Evolutionary conservation across 805 yeast genomes (phyloP), one percentile per base, ranked within the genome.

Genomic region (Blastobotrys peoriensis): DNA sequence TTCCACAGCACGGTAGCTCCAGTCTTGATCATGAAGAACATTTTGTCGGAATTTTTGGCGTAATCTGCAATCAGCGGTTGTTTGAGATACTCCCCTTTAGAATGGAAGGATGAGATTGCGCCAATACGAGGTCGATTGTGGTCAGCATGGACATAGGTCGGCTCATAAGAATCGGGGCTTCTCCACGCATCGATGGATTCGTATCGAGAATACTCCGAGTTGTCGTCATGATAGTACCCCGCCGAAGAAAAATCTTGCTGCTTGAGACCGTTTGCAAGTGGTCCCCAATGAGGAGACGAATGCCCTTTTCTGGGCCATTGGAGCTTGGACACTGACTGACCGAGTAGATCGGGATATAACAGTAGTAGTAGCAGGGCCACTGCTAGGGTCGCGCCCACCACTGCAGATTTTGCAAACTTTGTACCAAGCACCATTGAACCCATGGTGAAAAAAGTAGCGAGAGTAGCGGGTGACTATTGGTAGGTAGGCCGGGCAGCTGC

Each of bases 21-120:
- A 3, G 70, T 66, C 45, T 65, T 66, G 43, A 66, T 50, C 58
- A 66, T 56, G 36, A 66, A 45, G 39, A 62, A 63, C 4, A 61
- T 19, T 15, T 49, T 50, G n/a, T 56, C 59, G 9, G 53, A 42
- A 8, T 54, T 56, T 17, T 46, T 37, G 10, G 56, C 57, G 34
- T 49, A 56, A 35, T 56, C 60, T 2, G 58, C 59, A 15, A 46
- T 44, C 18, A 56, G 30, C 10, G 55, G 50, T 41, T 56, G 60
- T 35, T 53, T 45, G 25, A 56, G 41, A 36, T 47, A 53, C 18
- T 48, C 47, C 6, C 45, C 45, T 17, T 42, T 44, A 4, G 40
- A 28, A 5, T 33, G 27, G 40, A 30, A 53, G 9, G 15, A 5
- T 19, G 25, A 21, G 16, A 40, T 6, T 4, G 18, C 40, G 13